These are phyloP conservation scores for Colletotrichum viniferum DNA, from an alignment of 2,329 filamentous ascomycete species.

Conservation along the genomic window DNA sequence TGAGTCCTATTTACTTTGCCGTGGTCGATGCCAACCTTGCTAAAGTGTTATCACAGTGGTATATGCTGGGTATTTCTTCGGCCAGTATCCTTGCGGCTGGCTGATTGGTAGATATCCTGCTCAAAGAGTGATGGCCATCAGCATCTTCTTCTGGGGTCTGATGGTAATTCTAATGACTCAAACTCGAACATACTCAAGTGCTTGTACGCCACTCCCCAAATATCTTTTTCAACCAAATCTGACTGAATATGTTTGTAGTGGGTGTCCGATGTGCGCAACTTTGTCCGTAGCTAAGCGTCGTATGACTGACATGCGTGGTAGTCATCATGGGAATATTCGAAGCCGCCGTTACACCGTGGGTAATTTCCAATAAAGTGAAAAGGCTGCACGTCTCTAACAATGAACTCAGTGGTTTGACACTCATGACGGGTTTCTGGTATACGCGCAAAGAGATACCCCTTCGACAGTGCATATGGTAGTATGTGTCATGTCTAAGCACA, in stretches of 20 bases:
- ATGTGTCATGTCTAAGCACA: neutral
- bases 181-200: conserved; percentile 29
- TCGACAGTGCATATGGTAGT: conserved; percentile 38
- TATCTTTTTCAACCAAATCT: fast-evolving
- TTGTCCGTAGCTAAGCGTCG: fast-evolving
- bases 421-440: conserved; percentile 37
- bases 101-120: conserved; percentile 40
- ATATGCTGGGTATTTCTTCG: conserved; percentile 44
- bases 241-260: neutral
- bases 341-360: neutral
- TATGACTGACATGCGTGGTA: neutral
- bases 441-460: conserved; percentile 37
- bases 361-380: fast-evolving
- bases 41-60: conserved; percentile 26
- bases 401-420: fast-evolving
- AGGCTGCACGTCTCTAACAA: neutral
- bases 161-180: conserved; percentile 37
- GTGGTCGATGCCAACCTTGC: fast-evolving
- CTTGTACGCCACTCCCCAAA: conserved; percentile 20
- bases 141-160: conserved; percentile 28
- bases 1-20: neutral
- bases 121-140: conserved; percentile 34
- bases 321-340: neutral
- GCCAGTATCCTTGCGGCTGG: conserved; percentile 44
- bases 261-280: neutral